Evolutionary conservation across 2,329 filamentous ascomycete genomes (phyloP), one percentile per base, ranked within the genome.

Genomic region (Apiospora koreana): DNA sequence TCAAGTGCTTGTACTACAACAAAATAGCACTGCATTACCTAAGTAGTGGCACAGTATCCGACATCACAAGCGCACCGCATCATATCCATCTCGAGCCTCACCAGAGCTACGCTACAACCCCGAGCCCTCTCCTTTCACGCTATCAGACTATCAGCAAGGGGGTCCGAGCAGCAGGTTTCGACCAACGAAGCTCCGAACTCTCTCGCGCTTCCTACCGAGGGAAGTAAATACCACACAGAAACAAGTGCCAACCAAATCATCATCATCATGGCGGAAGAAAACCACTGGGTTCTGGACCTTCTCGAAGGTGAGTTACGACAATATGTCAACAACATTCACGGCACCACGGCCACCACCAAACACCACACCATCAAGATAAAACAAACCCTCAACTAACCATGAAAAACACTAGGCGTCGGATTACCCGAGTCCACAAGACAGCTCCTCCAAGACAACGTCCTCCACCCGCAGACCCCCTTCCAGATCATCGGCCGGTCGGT

Each of bases 381-480:
- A 35, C 35, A 68, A 42, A 45, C 35, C 70, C 16, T 6, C 18
- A 65, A 16, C 21, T 64, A 43, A 43, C 45, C 62, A 67, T 25
- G 23, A 18, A 23, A 21, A n/a, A 38, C 12, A n/a, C 42, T 71
- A 80, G 79, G 76, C 75, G 71, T 87, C 70, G 54, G 54, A 23
- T 80, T 86, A 67, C 83, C 85, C 45, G 80, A 86, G n/a, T 81
- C 85, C 67, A 77, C 83, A 67, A 78, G 82, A 72, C 79, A 81
- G 68, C 78, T 82, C 69, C 78, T 87, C 69, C 78, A 86, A 76
- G 82, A 82, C 58, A 81, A 88, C 79, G 74, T 87, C 71, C 80
- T 88, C 65, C 80, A 83, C 76, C 83, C 83, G 21, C 76, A 81
- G 66, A 83, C 85, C 6, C 83, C 85, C 9, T 71, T 87, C 18